A percentile compares a stretch with the other conserved stretches of the same genome.
Conservation (phyloP, 306 rosid species). For the Dalbergia oliveri region DNA sequence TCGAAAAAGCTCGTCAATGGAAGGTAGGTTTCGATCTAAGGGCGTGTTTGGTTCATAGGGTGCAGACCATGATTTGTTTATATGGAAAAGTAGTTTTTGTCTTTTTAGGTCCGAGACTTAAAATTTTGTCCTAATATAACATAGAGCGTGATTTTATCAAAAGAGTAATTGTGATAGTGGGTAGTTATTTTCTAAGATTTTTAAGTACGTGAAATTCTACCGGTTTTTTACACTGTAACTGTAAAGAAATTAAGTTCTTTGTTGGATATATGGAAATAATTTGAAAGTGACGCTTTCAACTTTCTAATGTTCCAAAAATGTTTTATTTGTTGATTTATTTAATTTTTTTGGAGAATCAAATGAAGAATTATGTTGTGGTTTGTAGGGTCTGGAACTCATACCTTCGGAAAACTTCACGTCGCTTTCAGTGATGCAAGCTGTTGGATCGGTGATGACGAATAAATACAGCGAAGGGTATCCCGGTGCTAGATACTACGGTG, state of each 20-base stretch:
- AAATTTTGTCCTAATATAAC: not conserved
- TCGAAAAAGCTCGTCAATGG: constrained; percentile 95
- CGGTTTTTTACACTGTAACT: too few species aligned
- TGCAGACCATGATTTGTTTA: not conserved
- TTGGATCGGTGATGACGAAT: constrained; percentile 95
- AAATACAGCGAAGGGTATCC: constrained; percentile 96
- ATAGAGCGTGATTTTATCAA: not conserved
- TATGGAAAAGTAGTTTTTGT: not conserved
- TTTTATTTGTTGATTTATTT: not conserved
- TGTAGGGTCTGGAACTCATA: constrained; percentile 82
- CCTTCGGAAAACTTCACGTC: constrained; percentile 95
- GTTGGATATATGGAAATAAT: too few species aligned
- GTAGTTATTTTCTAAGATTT: too few species aligned
- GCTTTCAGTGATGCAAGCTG: constrained; percentile 90
- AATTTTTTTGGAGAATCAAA: not conserved
- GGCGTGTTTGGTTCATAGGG: not conserved
- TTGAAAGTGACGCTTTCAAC: not conserved
- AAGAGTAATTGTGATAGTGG: too few species aligned
- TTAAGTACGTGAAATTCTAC: too few species aligned
- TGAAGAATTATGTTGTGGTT: not conserved
- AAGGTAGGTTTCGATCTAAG: constrained; percentile 60
- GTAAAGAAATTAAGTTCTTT: too few species aligned
- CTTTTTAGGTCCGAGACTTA: not conserved
- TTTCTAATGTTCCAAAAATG: not conserved
- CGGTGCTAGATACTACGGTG: constrained; percentile 96